phyloP scores from a whole-genome alignment of 225 moss, liverwort and hornwort genomes.

The Physcomitrellopsis africana region DNA sequence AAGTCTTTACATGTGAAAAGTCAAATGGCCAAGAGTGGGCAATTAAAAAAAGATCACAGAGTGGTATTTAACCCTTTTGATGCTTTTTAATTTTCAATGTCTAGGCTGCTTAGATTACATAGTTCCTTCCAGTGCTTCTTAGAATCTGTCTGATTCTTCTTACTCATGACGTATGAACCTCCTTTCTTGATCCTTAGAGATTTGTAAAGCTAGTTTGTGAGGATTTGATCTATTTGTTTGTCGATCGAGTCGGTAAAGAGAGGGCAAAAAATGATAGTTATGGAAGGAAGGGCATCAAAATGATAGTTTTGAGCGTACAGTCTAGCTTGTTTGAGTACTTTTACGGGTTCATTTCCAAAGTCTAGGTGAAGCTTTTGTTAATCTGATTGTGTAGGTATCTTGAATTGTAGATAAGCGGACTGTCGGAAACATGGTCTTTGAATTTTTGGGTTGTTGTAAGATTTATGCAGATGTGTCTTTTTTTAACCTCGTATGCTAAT shows the following conservation, averaged over 20 bases:
- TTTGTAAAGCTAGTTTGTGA: conserved; percentile 24
- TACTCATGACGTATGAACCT: background rate
- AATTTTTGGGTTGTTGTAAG: too few relatives aligned
- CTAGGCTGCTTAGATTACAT: background rate
- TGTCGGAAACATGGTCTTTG: too few relatives aligned
- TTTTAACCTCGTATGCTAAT: too few relatives aligned
- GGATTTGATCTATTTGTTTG: background rate
- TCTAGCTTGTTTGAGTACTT: conserved; percentile 15
- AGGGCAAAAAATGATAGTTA: conserved; percentile 1
- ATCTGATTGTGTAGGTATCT: too few relatives aligned
- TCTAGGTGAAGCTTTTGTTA: background rate
- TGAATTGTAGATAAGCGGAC: too few relatives aligned
- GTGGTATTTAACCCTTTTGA: conserved; percentile 30
- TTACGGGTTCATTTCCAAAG: background rate
- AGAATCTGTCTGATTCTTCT: background rate
- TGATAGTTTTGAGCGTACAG: conserved; percentile 7
- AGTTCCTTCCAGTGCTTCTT: conserved; percentile 8
- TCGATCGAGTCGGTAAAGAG: conserved; percentile 10
- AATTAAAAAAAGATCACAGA: conserved; percentile 20
- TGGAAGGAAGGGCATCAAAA: background rate
- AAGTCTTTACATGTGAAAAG: conserved; percentile 52
- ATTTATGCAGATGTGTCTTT: too few relatives aligned
- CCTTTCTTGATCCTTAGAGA: background rate
- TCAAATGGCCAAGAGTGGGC: conserved; percentile 35
- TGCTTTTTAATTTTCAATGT: background rate